Evolutionary conservation across 148 eudicot species (phyloP).

Genomic region (Hydrangea macrophylla): DNA sequence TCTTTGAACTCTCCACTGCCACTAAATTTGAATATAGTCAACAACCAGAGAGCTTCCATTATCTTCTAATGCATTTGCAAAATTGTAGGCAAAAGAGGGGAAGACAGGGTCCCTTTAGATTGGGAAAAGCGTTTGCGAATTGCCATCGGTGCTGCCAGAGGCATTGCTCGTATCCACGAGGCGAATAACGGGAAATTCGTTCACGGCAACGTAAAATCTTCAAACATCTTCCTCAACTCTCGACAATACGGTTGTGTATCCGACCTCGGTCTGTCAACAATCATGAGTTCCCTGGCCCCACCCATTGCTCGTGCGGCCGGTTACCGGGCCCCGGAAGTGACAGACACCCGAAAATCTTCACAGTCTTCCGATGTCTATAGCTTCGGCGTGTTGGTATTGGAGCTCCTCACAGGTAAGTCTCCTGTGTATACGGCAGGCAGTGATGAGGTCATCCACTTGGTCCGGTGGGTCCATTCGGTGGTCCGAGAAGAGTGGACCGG

Average conservation of each 20-base stretch:
- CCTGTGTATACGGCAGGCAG: slow-evolving; percentile 58
- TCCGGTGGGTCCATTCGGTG: slow-evolving; percentile 81
- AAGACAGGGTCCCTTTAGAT: slow-evolving; percentile 56
- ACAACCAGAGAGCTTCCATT: neutral
- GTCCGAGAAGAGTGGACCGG: slow-evolving; percentile 83
- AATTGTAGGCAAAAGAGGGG: slow-evolving; percentile 64
- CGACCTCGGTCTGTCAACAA: slow-evolving; percentile 63
- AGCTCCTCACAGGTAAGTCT: slow-evolving; percentile 78
- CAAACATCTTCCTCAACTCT: slow-evolving; percentile 75
- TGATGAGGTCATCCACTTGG: slow-evolving; percentile 64
- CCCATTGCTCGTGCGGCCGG: slow-evolving; percentile 81
- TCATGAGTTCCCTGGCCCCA: slow-evolving; percentile 68
- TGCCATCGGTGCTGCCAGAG: slow-evolving; percentile 75
- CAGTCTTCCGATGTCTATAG: slow-evolving; percentile 84
- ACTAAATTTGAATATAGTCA: neutral
- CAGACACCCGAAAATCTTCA: slow-evolving; percentile 68
- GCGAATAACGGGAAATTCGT: slow-evolving; percentile 61
- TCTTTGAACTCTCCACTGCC: neutral
- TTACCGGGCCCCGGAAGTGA: slow-evolving; percentile 81
- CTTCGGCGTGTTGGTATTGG: slow-evolving; percentile 79
- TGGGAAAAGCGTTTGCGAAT: slow-evolving; percentile 79
- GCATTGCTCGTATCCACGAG: slow-evolving; percentile 67
- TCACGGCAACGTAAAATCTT: slow-evolving; percentile 81
- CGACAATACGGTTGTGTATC: slow-evolving; percentile 58
- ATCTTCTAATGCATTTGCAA: neutral